phyloP scores from a whole-genome alignment of 192 early-diverging fungal genomes.

The Coemansia furcata region DNA sequence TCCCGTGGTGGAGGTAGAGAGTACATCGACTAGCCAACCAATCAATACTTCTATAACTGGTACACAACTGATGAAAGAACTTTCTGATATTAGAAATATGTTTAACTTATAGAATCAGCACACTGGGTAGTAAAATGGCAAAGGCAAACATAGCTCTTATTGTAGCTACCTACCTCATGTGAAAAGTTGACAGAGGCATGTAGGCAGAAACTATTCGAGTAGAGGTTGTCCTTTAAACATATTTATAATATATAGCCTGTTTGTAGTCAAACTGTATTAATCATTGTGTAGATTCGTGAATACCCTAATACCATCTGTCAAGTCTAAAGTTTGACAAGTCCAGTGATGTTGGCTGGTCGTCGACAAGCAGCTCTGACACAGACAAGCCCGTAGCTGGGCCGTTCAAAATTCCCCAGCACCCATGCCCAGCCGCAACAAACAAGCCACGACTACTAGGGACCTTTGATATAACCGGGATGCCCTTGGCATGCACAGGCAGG shows the following conservation, averaged over 20 bases:
- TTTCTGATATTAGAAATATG: background rate
- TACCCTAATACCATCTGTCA: constrained; percentile 29
- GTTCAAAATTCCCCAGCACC: constrained; percentile 54
- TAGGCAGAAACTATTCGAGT: background rate
- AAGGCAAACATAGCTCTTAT: background rate
- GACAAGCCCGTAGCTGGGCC: constrained; percentile 49
- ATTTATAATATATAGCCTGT: background rate
- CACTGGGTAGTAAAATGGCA: background rate
- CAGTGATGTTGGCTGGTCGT: constrained; percentile 30
- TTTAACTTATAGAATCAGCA: background rate
- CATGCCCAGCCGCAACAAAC: constrained; percentile 49
- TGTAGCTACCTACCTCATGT: background rate
- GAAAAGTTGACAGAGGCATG: too few relatives aligned
- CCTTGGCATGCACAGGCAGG: constrained; percentile 43
- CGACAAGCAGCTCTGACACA: constrained; percentile 41
- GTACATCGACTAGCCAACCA: too few relatives aligned
- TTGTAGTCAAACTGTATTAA: background rate
- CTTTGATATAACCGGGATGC: constrained; percentile 48
- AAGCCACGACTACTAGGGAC: constrained; percentile 40
- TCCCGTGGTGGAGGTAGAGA: too few relatives aligned
- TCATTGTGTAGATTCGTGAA: background rate
- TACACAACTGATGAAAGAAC: background rate
- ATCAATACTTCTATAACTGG: background rate
- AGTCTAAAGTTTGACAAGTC: constrained; percentile 46
- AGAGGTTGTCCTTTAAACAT: background rate